Evolutionary conservation across 805 yeast species (phyloP).

Genomic region (Alloascoidea hylecoeti): DNA sequence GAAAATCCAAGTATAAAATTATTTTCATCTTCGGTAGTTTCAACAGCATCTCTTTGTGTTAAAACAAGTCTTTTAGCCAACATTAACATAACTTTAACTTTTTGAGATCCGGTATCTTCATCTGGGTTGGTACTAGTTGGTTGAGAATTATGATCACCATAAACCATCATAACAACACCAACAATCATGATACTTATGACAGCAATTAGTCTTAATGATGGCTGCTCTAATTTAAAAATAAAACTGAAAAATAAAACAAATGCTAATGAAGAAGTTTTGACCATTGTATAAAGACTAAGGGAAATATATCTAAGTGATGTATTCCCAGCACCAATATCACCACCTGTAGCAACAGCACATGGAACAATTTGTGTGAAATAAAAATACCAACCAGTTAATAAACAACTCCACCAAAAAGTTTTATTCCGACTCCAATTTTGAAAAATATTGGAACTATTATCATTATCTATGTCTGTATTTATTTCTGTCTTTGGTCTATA

Average conservation of each 20-base stretch:
- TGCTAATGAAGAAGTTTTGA: conserved; percentile 76
- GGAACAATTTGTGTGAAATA: conserved; percentile 44
- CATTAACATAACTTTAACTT: too few relatives aligned
- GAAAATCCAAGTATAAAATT: conserved; percentile 41
- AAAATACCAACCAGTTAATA: conserved; percentile 15
- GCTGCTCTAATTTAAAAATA: conserved; percentile 60
- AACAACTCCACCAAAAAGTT: conserved; percentile 6
- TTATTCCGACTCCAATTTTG: conserved; percentile 4
- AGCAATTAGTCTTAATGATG: conserved; percentile 48
- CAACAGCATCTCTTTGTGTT: conserved; percentile 12
- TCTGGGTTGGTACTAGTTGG: conserved; percentile 5
- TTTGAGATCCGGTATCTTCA: conserved; percentile 1
- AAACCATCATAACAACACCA: conserved; percentile 85
- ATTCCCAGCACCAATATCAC: conserved; percentile 91
- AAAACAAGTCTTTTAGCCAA: conserved; percentile 10
- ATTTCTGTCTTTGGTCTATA: conserved; percentile 24
- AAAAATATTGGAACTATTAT: conserved; percentile 8
- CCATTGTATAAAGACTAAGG: conserved; percentile 80
- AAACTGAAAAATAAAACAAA: conserved; percentile 87
- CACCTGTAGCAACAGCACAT: conserved; percentile 77
- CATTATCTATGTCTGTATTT: not conserved
- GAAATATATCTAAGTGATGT: conserved; percentile 69
- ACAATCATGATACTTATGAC: conserved; percentile 69
- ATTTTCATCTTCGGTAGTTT: conserved; percentile 9
- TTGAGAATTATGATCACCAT: conserved; percentile 23